Base-by-base conservation (phyloP, 495 filamentous ascomycete species). In the Podospora anserina region DNA sequence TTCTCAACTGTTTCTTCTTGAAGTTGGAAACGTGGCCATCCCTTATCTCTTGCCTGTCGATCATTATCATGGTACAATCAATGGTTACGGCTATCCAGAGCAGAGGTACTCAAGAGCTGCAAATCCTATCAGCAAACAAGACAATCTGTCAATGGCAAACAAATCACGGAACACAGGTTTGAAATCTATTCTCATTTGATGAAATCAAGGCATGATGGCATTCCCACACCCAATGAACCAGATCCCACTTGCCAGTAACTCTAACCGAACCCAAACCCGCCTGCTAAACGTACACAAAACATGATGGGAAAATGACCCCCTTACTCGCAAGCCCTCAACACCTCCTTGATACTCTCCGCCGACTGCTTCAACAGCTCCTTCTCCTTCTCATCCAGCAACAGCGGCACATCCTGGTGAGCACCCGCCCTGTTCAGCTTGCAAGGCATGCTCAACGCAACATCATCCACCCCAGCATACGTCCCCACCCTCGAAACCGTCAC, bases 321-420 rank as follows among this genome's bases (percentile, higher is more conserved):
- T 49, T 49, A 16, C 39, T 49, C 39, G 39, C 39, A 49, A 49
- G 39, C 39, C 39, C 9, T 49, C 39, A 76, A 59, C 5, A 68
- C 70, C 49, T 67, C 72, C 71, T 68, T 70, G 64, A 77, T 74
- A 16, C 72, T 71, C 61, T 67, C 54, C 0, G 75, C 74, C 15
- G 86, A 85, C 4, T 79, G 83, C 82, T 58, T 70, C 70, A 77
- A 3, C 53, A 61, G 66, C 58, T 70, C 72, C 66, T 66, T 58
- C 69, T 77, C 76, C 23, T 15, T 30, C 20, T 68, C 69, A 20
- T 64, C 64, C 60, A 77, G 53, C 66, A 77, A 27, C 65, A 77
- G 61, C 39, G 72, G 74, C 28, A 76, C 76, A 53, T 75, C 72
- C 49, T 71, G 66, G 39, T 77, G 69, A 15, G 74, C 72, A 5